Conservation (phyloP, 495 filamentous ascomycete species). For the Parmelia sp. region DNA sequence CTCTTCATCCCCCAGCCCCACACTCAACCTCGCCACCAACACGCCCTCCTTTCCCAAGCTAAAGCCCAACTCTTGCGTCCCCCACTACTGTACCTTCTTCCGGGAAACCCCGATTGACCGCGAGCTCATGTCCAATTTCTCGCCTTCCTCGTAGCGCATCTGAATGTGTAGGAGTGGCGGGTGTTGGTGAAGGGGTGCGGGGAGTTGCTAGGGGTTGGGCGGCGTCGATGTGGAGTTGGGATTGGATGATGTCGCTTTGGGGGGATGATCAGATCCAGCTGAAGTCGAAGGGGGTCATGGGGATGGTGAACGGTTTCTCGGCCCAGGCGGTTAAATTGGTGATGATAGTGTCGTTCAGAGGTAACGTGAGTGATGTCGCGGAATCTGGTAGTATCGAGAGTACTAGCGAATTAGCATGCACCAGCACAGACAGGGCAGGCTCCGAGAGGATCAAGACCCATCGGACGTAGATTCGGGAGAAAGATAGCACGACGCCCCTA, state of each 20-base stretch:
- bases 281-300: not conserved
- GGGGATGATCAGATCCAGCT: not conserved
- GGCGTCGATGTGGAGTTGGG: no score
- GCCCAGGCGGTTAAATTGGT: not conserved
- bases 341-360: not conserved
- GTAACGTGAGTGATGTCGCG: not conserved
- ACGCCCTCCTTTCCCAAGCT: not conserved
- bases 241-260: not conserved
- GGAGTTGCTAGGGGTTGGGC: no score
- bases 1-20: not conserved
- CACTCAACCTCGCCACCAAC: not conserved
- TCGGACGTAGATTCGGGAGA: not conserved
- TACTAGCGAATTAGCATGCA: not conserved
- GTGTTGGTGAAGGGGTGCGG: not conserved
- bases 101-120: not conserved
- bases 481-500: not conserved
- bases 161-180: not conserved
- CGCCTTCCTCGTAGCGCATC: not conserved
- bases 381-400: no score
- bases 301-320: not conserved
- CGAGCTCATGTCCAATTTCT: not conserved
- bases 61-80: not conserved
- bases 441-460: not conserved
- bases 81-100: no score
- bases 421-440: not conserved